Base-by-base conservation (phyloP, 495 filamentous ascomycete genomes). In the Aspergillus indologenus region DNA sequence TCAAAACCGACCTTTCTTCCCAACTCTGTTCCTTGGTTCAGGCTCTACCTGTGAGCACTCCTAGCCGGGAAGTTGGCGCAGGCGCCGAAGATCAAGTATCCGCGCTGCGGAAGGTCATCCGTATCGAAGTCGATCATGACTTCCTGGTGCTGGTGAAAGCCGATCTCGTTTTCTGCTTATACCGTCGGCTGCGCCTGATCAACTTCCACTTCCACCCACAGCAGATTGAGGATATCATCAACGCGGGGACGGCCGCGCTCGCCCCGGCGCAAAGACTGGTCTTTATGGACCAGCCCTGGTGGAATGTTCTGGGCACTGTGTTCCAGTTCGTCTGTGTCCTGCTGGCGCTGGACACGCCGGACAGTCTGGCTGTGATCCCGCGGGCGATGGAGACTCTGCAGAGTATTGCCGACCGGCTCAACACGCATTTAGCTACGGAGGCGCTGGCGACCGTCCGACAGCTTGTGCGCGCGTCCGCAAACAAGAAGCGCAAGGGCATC, bases 291-390 rank as follows among this genome's bases (percentile, higher is more conserved):
- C 3, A 31, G 48, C 48, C 48, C 48, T 51, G 23, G 24, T 51
- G 48, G 48, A 51, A 51, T 31, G 15, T 51, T 18, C 6, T 51
- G 48, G 48, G 48, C 14, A 51, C 48, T 18, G 48, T 31, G 23
- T 51, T 51, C 11, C 48, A 51, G 15, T 51, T 51, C 17, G 48
- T 31, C 15, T 51, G 48, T 5, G 48, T 51, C 11, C 15, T 51
- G 24, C 48, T 51, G 31, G 48, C 24, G 21, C 24, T 51, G 15
- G 48, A 51, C 22, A 51, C 48, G 9, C 48, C 48, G 15, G 48
- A 17, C 0, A 51, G 48, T 18, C 48, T 51, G 3, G 15, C 14
- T 3, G n/a, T n/a, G 18, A 24, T 51, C 5, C 48, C 48, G 6
- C n/a, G 19, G 23, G 24, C 48, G 2, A 18, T 29, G 48, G 29